These are phyloP conservation scores for Cyberlindnera samutprakarnensis DNA, from an alignment of 805 yeast genomes.

Conservation along the genomic window DNA sequence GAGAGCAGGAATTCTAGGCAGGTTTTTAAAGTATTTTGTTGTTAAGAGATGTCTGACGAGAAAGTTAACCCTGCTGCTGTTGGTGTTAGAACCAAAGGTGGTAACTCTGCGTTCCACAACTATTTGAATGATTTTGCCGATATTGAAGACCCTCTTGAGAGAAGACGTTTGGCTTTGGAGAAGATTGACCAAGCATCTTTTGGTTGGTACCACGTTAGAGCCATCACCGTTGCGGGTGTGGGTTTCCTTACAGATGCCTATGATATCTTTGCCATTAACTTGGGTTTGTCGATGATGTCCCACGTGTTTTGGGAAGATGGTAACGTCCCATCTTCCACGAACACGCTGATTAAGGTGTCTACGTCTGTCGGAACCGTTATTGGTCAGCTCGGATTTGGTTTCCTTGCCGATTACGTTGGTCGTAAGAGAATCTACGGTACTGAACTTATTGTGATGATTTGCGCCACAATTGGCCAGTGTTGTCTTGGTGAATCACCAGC, in stretches of 20 bases:
- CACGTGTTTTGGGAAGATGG: slow-evolving; percentile 65
- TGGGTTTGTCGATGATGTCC: slow-evolving; percentile 72
- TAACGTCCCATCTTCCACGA: slow-evolving; percentile 59
- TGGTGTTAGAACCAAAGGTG: slow-evolving; percentile 48
- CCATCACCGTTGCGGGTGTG: slow-evolving; percentile 83
- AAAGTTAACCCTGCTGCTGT: slow-evolving; percentile 20
- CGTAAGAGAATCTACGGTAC: slow-evolving; percentile 84
- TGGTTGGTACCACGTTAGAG: slow-evolving; percentile 78
- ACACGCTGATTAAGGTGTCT: slow-evolving; percentile 74
- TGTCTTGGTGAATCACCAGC: slow-evolving; percentile 65
- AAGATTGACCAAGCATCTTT: slow-evolving; percentile 74
- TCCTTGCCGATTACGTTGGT: slow-evolving; percentile 73
- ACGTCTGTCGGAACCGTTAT: slow-evolving; percentile 92
- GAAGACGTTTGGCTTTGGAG: slow-evolving; percentile 80
- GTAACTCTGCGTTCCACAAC: slow-evolving; percentile 83
- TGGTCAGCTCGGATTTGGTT: slow-evolving; percentile 84
- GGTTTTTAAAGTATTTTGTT: no score
- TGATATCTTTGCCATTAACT: slow-evolving; percentile 84
- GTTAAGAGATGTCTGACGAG: slow-evolving; percentile 11
- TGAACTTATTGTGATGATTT: slow-evolving; percentile 79
- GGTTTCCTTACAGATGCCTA: slow-evolving; percentile 92
- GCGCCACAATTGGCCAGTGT: slow-evolving; percentile 75
- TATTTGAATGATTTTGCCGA: slow-evolving; percentile 74
- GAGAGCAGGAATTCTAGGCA: no score
- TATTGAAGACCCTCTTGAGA: slow-evolving; percentile 76